phyloP scores from a whole-genome alignment of 23 red algal genomes.

The Gracilaria vermiculophylla region DNA sequence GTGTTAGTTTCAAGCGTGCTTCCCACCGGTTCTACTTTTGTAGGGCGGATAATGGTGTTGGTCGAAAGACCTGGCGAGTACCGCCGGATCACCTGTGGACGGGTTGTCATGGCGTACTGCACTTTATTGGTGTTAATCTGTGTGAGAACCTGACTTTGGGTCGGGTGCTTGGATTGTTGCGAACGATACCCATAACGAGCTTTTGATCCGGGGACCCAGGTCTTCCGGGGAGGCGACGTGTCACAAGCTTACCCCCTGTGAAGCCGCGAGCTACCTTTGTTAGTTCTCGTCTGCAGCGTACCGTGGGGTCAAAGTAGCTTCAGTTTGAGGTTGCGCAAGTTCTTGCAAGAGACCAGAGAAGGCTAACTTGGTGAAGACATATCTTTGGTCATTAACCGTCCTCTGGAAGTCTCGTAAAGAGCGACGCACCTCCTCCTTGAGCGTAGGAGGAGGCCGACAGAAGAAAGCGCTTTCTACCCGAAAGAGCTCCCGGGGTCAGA shows the following conservation, averaged over 20 bases:
- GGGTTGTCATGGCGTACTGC: conserved; percentile 9
- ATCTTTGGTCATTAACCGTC: conserved; percentile 29
- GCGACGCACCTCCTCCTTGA: not conserved
- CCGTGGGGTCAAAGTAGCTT: not conserved
- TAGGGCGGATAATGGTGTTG: conserved; percentile 8
- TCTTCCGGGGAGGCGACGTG: conserved; percentile 18
- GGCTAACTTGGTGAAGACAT: conserved; percentile 9
- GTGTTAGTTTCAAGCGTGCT: not conserved
- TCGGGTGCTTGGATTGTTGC: not conserved
- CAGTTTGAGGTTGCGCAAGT: conserved; percentile 11
- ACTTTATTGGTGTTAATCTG: not conserved
- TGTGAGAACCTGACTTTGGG: not conserved
- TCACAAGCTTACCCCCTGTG: not conserved
- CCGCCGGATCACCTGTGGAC: not conserved
- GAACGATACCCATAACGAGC: not conserved
- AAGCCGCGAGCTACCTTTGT: not conserved
- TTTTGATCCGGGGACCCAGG: not conserved
- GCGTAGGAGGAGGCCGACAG: conserved; percentile 17
- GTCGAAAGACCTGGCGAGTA: not conserved
- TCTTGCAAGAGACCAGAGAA: conserved; percentile 1
- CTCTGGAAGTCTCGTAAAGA: conserved; percentile 33
- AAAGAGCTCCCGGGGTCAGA: conserved; percentile 4
- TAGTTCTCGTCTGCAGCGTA: not conserved
- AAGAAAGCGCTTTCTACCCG: conserved; percentile 22
- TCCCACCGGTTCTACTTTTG: conserved; percentile 14